These are phyloP conservation scores for Backusella westeae DNA, from an alignment of 192 early-diverging fungal genomes.

Conservation along the genomic window DNA sequence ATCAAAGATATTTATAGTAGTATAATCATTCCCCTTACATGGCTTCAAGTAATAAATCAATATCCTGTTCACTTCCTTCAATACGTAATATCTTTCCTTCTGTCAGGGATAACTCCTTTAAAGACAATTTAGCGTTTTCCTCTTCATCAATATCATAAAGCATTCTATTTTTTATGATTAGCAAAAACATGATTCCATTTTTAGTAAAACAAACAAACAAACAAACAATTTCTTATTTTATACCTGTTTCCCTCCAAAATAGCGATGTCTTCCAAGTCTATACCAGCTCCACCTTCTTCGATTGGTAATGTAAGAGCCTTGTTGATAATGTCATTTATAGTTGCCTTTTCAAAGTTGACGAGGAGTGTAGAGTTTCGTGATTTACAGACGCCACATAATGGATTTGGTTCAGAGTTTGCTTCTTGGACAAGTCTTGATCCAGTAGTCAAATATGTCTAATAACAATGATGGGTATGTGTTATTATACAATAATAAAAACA, in stretches of 20 bases:
- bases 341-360: constrained; percentile 56
- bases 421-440: constrained; percentile 65
- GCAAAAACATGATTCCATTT: neutral
- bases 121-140: constrained; percentile 63
- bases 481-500: neutral
- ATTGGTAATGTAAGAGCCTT: constrained; percentile 30
- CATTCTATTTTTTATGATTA: constrained; percentile 43
- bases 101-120: constrained; percentile 59
- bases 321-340: constrained; percentile 67
- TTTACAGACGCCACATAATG: constrained; percentile 74
- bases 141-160: constrained; percentile 91
- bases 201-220: neutral
- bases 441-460: constrained; percentile 61
- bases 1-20: neutral
- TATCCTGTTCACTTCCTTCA: constrained; percentile 48
- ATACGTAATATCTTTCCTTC: constrained; percentile 60
- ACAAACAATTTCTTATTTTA: neutral
- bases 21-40: constrained; percentile 1
- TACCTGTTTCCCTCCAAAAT: constrained; percentile 69
- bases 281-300: constrained; percentile 48
- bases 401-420: constrained; percentile 62
- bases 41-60: constrained; percentile 19
- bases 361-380: constrained; percentile 60
- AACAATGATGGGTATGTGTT: neutral
- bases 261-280: constrained; percentile 67